A percentile compares a stretch with the other conserved stretches of the same genome.
These are phyloP conservation scores for Lithohypha guttulata DNA, from an alignment of 2,329 filamentous ascomycete species.

Conservation along the genomic window DNA sequence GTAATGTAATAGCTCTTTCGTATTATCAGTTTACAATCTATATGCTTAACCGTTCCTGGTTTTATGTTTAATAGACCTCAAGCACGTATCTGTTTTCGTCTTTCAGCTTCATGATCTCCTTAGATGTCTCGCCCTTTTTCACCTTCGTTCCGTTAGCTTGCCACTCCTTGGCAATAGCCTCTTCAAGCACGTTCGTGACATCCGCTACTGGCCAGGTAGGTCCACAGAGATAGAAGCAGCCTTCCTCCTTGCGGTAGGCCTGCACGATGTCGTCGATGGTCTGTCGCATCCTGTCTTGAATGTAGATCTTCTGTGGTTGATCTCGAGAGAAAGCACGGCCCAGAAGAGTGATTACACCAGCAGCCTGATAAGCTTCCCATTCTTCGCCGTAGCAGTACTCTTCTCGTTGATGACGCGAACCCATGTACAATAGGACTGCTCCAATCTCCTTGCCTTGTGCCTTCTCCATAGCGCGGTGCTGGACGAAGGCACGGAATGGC, in stretches of 20 bases:
- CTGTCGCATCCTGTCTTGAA: conserved; percentile 95
- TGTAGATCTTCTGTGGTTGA: conserved; percentile 97
- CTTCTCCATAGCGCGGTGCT: conserved; percentile 96
- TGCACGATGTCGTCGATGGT: conserved; percentile 69
- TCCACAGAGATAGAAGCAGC: conserved; percentile 92
- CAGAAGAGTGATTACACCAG: conserved; percentile 87
- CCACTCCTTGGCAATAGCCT: conserved; percentile 72
- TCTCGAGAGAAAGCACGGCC: conserved; percentile 93
- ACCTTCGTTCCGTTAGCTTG: conserved; percentile 53
- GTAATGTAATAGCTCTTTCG: no score
- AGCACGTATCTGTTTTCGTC: conserved; percentile 88
- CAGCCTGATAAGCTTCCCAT: conserved; percentile 95
- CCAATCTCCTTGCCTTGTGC: conserved; percentile 94
- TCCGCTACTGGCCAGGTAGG: conserved; percentile 98
- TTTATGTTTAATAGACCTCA: conserved; percentile 72
- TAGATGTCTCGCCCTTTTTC: conserved; percentile 73
- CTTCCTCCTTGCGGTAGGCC: conserved; percentile 78
- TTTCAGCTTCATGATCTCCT: conserved; percentile 96
- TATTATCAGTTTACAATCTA: no score
- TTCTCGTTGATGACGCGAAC: conserved; percentile 91
- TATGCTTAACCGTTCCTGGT: no score
- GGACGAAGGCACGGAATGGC: conserved; percentile 97
- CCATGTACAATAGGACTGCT: conserved; percentile 87
- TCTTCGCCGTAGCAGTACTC: conserved; percentile 98
- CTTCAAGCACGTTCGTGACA: conserved; percentile 85